Evolutionary conservation across 768 basidiomycete species (phyloP).

Genomic region (Amanita inopinata): DNA sequence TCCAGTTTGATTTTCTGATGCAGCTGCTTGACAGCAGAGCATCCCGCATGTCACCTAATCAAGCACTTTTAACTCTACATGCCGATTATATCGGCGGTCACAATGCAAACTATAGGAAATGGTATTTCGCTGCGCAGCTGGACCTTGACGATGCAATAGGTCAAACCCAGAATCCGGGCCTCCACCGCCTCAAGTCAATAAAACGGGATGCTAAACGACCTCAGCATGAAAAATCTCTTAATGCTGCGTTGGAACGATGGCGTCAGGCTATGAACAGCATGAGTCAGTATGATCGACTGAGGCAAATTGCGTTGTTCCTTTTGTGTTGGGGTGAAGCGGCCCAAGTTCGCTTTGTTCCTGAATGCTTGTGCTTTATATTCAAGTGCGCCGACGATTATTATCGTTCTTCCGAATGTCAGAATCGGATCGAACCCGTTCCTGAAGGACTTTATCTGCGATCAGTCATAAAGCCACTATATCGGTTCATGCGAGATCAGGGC

Average conservation of each 20-base stretch:
- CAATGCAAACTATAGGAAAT: conserved; percentile 98
- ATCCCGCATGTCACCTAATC: conserved; percentile 94
- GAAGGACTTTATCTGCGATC: conserved; percentile 91
- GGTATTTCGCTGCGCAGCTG: conserved; percentile 99
- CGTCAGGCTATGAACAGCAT: conserved; percentile 97
- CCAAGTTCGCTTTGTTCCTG: conserved; percentile 92
- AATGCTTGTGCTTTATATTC: conserved; percentile 99
- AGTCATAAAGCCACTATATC: conserved; percentile 89
- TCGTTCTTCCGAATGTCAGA: conserved; percentile 96
- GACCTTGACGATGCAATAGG: conserved; percentile 98
- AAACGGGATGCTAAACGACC: conserved; percentile 44
- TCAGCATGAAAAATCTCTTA: conserved; percentile 53
- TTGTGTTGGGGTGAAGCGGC: conserved; percentile 98
- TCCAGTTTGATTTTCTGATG: conserved; percentile 94
- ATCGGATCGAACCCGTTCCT: conserved; percentile 80
- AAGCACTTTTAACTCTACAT: conserved; percentile 90
- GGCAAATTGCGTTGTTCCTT: conserved; percentile 92
- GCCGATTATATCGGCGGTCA: conserved; percentile 99
- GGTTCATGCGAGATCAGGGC: conserved; percentile 95
- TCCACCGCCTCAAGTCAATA: conserved; percentile 66
- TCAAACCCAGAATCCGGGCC: conserved; percentile 82
- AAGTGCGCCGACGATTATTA: conserved; percentile 99
- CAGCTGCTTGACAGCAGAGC: conserved; percentile 94
- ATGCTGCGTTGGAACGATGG: conserved; percentile 87
- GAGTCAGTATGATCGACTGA: conserved; percentile 94